Evolutionary conservation across 495 filamentous ascomycete species (phyloP), one percentile per base, ranked within the genome.

Genomic region (Aspergillus panamensis): DNA sequence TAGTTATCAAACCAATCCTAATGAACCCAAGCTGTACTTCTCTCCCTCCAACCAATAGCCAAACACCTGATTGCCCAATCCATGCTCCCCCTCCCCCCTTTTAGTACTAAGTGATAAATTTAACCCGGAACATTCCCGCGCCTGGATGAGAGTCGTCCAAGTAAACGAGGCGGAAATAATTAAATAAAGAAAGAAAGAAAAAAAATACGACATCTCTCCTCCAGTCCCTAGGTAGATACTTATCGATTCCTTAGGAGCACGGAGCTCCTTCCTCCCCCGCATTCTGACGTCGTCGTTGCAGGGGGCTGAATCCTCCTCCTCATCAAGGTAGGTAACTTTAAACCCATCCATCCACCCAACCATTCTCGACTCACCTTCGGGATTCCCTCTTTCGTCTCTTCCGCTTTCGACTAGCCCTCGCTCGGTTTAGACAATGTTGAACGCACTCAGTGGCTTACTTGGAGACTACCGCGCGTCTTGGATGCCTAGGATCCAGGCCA

Each of bases 311-410:
- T 5, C 25, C 25, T n/a, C n/a, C n/a, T n/a, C n/a, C n/a, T n/a
- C n/a, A n/a, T n/a, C n/a, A n/a, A n/a, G n/a, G 3, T 21, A 8
- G n/a, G 16, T 21, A 45, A 17, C 17, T 17, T 45, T 19, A 10
- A 45, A 19, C 17, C 19, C 9, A 20, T 19, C 16, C 14, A 33
- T 9, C 48, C 48, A 32, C 32, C n/a, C 16, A 51, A 33, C 19
- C 25, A 16, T 6, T 10, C 40, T 13, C 17, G 14, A n/a, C 32
- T 17, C 19, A 53, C n/a, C 13, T 43, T 37, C 60, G 60, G 60
- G 20, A 31, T 58, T 58, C 9, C 60, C 60, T 48, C 7, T 55
- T 62, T 33, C 17, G 51, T 62, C 44, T 30, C 44, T 55, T 21
- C 60, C 60, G 55, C 25, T 9, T 25, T 39, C 6, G 35, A 12